Percentiles rank a stretch among this genome's conserved stretches.
Conservation (phyloP, 805 yeast genomes). For the Pichia heedii region DNA sequence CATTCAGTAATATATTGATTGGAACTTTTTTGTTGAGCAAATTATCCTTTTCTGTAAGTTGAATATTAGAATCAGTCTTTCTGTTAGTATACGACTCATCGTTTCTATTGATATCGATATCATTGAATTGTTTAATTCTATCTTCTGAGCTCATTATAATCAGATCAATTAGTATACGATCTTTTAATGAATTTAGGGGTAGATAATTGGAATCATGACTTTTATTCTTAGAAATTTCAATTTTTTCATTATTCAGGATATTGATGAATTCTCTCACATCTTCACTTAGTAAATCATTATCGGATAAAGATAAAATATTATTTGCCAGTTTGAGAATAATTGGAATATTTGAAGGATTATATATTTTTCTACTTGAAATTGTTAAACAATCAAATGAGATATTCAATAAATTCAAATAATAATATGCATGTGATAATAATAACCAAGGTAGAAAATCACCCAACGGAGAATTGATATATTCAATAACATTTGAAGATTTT, state of each 20-base stretch:
- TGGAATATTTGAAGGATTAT: conserved; percentile 2
- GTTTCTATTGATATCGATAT: too few relatives aligned
- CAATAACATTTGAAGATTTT: neutral
- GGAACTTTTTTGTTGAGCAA: too few relatives aligned
- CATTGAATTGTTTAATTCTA: neutral
- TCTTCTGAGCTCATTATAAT: conserved; percentile 3
- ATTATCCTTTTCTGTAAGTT: too few relatives aligned
- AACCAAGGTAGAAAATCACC: conserved; percentile 54
- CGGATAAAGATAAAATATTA: neutral
- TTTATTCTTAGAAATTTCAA: too few relatives aligned
- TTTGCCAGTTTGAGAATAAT: neutral
- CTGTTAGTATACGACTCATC: too few relatives aligned
- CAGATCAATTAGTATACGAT: conserved; percentile 1
- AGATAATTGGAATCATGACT: too few relatives aligned
- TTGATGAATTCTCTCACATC: conserved; percentile 1
- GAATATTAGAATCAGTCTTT: too few relatives aligned
- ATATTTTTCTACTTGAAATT: conserved; percentile 28
- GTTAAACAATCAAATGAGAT: conserved; percentile 49
- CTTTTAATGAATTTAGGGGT: neutral
- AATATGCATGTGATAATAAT: conserved; percentile 44
- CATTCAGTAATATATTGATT: too few relatives aligned
- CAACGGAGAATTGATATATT: conserved; percentile 12
- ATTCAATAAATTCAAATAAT: conserved; percentile 36
- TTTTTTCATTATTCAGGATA: neutral
- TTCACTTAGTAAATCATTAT: neutral